Conservation (phyloP, 2,329 filamentous ascomycete genomes). For the Hypocrella siamensis region DNA sequence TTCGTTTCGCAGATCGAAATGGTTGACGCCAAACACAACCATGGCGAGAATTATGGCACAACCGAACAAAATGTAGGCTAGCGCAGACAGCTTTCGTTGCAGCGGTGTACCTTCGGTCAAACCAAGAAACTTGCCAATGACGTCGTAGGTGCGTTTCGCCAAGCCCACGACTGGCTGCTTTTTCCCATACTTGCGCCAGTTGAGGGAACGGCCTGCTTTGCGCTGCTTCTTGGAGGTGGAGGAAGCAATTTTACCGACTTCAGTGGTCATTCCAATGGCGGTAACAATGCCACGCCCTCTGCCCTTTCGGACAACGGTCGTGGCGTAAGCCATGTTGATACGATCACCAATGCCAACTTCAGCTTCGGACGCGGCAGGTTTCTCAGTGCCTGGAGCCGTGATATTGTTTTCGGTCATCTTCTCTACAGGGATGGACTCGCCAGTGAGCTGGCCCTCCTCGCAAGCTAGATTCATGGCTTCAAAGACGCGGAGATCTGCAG, state of each 20-base stretch:
- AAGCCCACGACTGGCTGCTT: slow-evolving; percentile 30
- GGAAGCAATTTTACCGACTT: slow-evolving; percentile 54
- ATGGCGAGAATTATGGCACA: slow-evolving; percentile 46
- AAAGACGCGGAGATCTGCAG: slow-evolving; percentile 54
- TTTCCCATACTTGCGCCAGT: slow-evolving; percentile 36
- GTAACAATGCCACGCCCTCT: slow-evolving; percentile 59
- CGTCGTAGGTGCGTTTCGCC: slow-evolving; percentile 29
- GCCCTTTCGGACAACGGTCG: slow-evolving; percentile 57
- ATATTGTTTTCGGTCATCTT: slow-evolving; percentile 42
- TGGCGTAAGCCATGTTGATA: slow-evolving; percentile 61
- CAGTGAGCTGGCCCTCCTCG: slow-evolving; percentile 64
- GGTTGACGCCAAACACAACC: slow-evolving; percentile 41
- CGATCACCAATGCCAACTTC: slow-evolving; percentile 55
- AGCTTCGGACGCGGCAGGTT: slow-evolving; percentile 22
- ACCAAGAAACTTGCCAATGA: slow-evolving; percentile 42
- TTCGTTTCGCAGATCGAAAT: slow-evolving; percentile 32
- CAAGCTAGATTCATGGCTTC: slow-evolving; percentile 66
- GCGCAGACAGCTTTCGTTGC: slow-evolving; percentile 61
- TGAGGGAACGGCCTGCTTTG: slow-evolving; percentile 38
- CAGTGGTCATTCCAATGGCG: slow-evolving; percentile 55
- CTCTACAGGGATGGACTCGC: slow-evolving; percentile 58
- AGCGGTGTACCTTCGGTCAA: slow-evolving; percentile 57
- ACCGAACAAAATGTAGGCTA: slow-evolving; percentile 62
- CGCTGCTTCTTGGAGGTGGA: slow-evolving; percentile 35
- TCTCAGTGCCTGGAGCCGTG: slow-evolving; percentile 27